Evolutionary conservation across 202 grass and related monocot species (phyloP), one percentile per base, ranked within the genome.

Genomic region (Carex sylvatica): DNA sequence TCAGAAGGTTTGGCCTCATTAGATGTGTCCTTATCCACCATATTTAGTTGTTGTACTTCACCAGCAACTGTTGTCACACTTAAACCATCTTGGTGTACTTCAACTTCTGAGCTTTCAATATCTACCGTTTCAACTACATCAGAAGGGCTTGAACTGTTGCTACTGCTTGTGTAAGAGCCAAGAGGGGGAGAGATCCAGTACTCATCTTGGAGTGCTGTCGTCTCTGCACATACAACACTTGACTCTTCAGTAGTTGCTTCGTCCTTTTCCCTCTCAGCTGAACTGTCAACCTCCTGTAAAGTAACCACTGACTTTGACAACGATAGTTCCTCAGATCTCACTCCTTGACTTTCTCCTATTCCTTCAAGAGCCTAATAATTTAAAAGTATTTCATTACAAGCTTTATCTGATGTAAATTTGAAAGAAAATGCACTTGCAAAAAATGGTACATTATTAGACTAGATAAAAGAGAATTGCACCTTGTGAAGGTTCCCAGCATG

Each of bases 401-500:
- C 44, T 31, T 73, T 67, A 72, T 46, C 81, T 31, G 58, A 76
- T 79, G 65, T 65, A 16, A 14, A 86, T 86, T 61, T 46, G 76
- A 53, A 68, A 28, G 47, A 18, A 28, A 51, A 9, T 46, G 6
- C 28, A 64, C 46, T 40, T 28, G 30, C 36, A 55, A 76, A 68
- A 46, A 52, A 19, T 23, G 68, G 19, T 46, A 65, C 5, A 6
- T 18, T 36, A 24, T 62, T 65, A 77, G 56, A 42, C 12, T 55
- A 16, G 3, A 79, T 23, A 70, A 83, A 49, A 84, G 84, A 85
- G 52, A 71, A 80, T 82, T 72, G 62, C 89, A 98, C 95, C 91
- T 94, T 94, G 75, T 94, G 95, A 86, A 98, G 90, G 81, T 91
- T 98, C 70, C 92, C 92, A 67, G 95, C 88, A 91, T 98, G 95